Base-by-base conservation (phyloP, 306 rosid species). In the Gastrolobium villosum region DNA sequence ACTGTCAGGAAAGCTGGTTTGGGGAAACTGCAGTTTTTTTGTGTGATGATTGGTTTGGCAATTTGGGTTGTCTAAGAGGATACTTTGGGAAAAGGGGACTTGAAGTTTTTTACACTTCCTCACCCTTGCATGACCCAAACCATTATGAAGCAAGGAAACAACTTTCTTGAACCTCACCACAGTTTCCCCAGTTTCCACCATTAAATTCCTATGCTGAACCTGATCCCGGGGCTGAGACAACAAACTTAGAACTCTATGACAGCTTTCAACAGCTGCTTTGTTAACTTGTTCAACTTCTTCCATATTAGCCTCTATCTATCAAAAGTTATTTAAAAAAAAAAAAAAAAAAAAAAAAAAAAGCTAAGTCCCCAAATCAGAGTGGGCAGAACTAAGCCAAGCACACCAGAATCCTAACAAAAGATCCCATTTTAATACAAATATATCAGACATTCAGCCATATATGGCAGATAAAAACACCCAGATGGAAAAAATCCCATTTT, bases 161-260 rank as follows among this genome's bases (percentile, higher is more conserved):
- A 96, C 97, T 86, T 91, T 91, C 90, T 88, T 96, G 87, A 96
- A 93, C 89, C 87, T 89, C 39, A 62, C 81, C 69, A 96, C 97
- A 78, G 97, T 89, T 82, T 93, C 97, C 36, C 90, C 94, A 73
- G 97, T 91, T 83, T 96, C 97, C 67, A 84, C 81, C 86, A 66
- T 65, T 75, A 95, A 85, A 75, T 75, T 88, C 87, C 80, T 86
- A 63, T 66, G 78, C 73, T 89, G 90, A 83, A 72, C 82, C 79
- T 87, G 94, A 83, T 90, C 97, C 71, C 86, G 86, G 10, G 94
- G 86, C 77, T 89, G 91, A 86, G 89, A 83, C 83, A 95, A 76
- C 56, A 90, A 56, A 75, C 72, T 85, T 4, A 93, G 72, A 74
- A 93, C 96, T 82, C 94, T 87, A 68, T 89, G 96, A 77, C 97